Evolutionary conservation across 257 asterid genomes (phyloP), one percentile per base, ranked within the genome.

Genomic region (Fraxinus cuspidata): DNA sequence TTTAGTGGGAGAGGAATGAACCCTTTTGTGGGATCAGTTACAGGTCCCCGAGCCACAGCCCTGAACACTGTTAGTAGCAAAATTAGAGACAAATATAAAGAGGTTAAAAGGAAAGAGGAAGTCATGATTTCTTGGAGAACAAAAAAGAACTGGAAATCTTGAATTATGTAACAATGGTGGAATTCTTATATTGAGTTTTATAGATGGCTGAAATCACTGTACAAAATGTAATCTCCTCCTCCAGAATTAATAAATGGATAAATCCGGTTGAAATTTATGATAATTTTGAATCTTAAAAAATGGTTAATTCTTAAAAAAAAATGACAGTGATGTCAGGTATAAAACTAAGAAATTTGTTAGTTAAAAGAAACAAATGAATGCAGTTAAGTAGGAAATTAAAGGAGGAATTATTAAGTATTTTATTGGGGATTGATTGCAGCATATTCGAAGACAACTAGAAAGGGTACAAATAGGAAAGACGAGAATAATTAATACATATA

Each of bases 1-100:
- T 78, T 71, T 18, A 71, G 40, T 53, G 77, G 72, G 58, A 78
- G 77, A 35, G 66, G 27, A 40, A 38, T n/a, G 19, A 78, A 78
- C 11, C 76, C 81, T n/a, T 53, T 19, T 16, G 81, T 78, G 6
- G 72, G 81, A 71, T 71, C 69, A 25, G 11, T 27, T 23, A 63
- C 34, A 63, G 18, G 69, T 63, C 19, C 34, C 69, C 31, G 3
- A 63, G 69, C 34, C 32, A 63, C 69, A 25, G 69, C 69, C 6
- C 69, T 63, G 16, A 63, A 63, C 16, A 23, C 69, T 63, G 69
- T 63, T 12, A 27, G 15, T 15, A 53, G 64, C 64, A 53, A 53
- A 63, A 63, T 0, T 25, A 23, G 69, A 63, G 34, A 63, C 32
- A 63, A 63, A 63, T 63, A 25, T 11, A 63, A 23, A 25, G 31